Percentiles rank a stretch among this genome's conserved stretches.
Evolutionary conservation across 1,139 yeast genomes (phyloP).

Genomic region (Candida labiduridarum): DNA sequence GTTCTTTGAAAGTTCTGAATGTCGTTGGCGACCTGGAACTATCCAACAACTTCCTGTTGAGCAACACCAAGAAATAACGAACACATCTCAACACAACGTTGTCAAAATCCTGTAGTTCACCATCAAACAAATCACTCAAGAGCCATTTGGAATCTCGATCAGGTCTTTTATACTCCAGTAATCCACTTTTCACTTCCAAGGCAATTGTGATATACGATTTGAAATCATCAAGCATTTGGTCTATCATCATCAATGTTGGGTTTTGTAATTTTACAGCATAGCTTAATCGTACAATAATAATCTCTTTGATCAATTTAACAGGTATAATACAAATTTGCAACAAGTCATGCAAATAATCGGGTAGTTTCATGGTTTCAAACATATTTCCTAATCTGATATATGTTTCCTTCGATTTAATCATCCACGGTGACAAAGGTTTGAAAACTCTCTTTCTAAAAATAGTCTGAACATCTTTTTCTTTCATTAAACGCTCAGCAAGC

Average conservation of each 20-base stretch:
- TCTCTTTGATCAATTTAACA: constrained; percentile 76
- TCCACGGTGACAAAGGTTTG: constrained; percentile 66
- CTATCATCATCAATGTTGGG: constrained; percentile 95
- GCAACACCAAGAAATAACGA: constrained; percentile 66
- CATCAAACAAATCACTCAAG: constrained; percentile 65
- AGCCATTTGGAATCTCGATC: constrained; percentile 70
- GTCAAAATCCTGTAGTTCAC: constrained; percentile 61
- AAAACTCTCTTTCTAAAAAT: constrained; percentile 66
- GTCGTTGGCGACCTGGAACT: constrained; percentile 65
- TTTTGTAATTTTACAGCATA: constrained; percentile 80
- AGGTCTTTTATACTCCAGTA: constrained; percentile 66
- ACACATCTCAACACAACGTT: constrained; percentile 74
- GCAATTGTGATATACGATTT: constrained; percentile 77
- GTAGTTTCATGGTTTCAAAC: constrained; percentile 72
- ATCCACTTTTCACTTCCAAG: constrained; percentile 70
- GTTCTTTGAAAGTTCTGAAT: constrained; percentile 86
- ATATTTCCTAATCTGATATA: constrained; percentile 63
- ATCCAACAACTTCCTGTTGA: constrained; percentile 77
- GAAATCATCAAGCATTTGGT: constrained; percentile 89
- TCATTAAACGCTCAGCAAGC: constrained; percentile 83
- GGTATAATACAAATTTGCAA: constrained; percentile 76
- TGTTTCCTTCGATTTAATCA: constrained; percentile 76
- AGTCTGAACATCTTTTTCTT: constrained; percentile 78
- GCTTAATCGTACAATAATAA: constrained; percentile 70
- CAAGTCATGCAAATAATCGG: constrained; percentile 70